Percentiles rank a stretch among this genome's conserved stretches.
Conservation (phyloP, 495 filamentous ascomycete genomes). For the Lepidopterella palustris region DNA sequence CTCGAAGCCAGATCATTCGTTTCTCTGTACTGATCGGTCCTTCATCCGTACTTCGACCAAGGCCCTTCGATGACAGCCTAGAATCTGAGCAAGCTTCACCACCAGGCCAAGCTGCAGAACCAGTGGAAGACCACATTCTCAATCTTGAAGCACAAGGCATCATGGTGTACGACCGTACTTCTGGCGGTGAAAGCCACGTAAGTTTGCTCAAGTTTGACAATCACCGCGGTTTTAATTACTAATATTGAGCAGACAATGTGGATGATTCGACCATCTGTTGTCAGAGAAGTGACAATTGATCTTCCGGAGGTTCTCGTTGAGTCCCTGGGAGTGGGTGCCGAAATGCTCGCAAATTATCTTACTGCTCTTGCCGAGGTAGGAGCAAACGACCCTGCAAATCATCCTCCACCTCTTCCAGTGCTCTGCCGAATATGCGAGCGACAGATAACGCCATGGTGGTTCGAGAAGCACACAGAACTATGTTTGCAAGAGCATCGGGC, state of each 20-base stretch:
- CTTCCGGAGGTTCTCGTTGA: conserved; percentile 87
- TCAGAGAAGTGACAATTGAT: conserved; percentile 90
- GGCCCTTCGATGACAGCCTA: conserved; percentile 29
- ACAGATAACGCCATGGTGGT: conserved; percentile 99
- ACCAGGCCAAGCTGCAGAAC: conserved; percentile 36
- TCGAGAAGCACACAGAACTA: conserved; percentile 95
- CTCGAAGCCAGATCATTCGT: conserved; percentile 82
- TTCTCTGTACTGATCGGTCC: conserved; percentile 74
- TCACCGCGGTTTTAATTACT: background rate
- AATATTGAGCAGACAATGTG: conserved; percentile 75
- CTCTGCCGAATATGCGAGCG: conserved; percentile 97
- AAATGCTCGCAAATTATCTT: conserved; percentile 88
- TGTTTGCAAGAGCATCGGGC: conserved; percentile 93
- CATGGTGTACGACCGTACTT: conserved; percentile 88
- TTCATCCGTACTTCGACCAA: conserved; percentile 56
- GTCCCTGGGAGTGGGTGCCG: conserved; percentile 86
- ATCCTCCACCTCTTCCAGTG: conserved; percentile 81
- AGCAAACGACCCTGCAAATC: conserved; percentile 68
- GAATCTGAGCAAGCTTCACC: conserved; percentile 35
- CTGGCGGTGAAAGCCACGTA: conserved; percentile 85
- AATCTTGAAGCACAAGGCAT: conserved; percentile 94
- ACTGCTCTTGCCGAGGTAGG: conserved; percentile 83
- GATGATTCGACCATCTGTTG: conserved; percentile 93
- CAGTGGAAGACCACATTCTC: conserved; percentile 50
- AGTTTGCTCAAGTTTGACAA: conserved; percentile 34